Evolutionary conservation across 495 filamentous ascomycete genomes (phyloP).

Genomic region (Astrothelium subdiscretum): DNA sequence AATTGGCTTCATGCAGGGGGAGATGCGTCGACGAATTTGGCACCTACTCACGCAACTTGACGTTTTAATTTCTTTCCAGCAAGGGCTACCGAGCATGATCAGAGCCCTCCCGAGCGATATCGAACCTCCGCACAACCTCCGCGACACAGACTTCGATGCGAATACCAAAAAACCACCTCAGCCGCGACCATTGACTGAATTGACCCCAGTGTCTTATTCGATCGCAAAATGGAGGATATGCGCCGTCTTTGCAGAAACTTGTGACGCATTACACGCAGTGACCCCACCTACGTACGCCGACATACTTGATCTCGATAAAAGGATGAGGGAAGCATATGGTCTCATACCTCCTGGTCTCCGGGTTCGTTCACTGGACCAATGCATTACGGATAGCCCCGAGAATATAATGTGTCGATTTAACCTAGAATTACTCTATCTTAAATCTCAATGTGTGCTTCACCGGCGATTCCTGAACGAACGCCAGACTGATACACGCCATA

Average conservation of each 20-base stretch:
- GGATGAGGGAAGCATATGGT: conserved; percentile 26
- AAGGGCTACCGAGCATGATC: conserved; percentile 25
- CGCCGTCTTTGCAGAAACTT: conserved; percentile 32
- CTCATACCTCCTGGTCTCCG: conserved; percentile 24
- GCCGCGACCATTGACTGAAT: conserved; percentile 16
- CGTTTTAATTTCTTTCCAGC: conserved; percentile 23
- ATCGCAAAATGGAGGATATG: conserved; percentile 32
- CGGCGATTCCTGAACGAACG: conserved; percentile 30
- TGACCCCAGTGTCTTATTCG: conserved; percentile 29
- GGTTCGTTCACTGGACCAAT: conserved; percentile 28
- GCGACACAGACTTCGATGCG: conserved; percentile 30
- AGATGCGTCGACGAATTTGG: conserved; percentile 28
- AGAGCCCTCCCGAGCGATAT: conserved; percentile 22
- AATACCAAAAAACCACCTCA: conserved; percentile 20
- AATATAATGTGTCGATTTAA: conserved; percentile 32
- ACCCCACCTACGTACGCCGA: conserved; percentile 25
- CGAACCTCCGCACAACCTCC: conserved; percentile 25
- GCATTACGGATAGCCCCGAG: conserved; percentile 30
- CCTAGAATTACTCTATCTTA: conserved; percentile 32
- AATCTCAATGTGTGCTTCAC: conserved; percentile 35
- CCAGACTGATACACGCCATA: conserved; percentile 16
- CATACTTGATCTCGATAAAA: conserved; percentile 30
- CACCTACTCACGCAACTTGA: conserved; percentile 24
- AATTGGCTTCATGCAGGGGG: conserved; percentile 25
- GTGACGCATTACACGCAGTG: conserved; percentile 32